Percentiles rank a stretch among this genome's conserved stretches.
These are phyloP conservation scores for Amanita rubescens DNA, from an alignment of 768 basidiomycete genomes.

Conservation along the genomic window DNA sequence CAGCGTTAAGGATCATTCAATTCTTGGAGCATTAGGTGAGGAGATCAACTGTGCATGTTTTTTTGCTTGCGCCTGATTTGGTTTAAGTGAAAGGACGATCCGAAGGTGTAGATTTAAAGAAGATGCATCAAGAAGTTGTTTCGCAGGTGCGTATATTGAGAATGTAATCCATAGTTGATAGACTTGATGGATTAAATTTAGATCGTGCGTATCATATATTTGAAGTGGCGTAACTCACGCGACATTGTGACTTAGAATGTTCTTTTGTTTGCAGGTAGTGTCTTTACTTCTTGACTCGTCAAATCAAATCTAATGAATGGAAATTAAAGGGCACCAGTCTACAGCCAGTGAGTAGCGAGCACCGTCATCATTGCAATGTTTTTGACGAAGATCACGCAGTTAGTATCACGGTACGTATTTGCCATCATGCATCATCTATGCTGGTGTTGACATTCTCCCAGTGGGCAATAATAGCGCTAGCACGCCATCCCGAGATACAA, in stretches of 20 bases:
- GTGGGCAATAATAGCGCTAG: conserved; percentile 19
- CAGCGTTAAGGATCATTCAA: background rate
- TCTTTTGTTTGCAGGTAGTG: background rate
- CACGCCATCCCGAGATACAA: conserved; percentile 15
- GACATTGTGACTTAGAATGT: background rate
- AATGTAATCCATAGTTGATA: background rate
- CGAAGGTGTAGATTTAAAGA: background rate
- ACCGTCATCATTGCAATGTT: background rate
- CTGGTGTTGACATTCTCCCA: background rate
- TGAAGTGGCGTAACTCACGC: background rate
- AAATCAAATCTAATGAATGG: background rate
- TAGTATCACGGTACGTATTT: background rate
- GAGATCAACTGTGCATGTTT: background rate
- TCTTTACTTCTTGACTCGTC: background rate
- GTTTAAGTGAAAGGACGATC: background rate
- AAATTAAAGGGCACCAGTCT: background rate
- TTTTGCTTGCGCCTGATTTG: background rate
- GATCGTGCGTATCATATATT: background rate
- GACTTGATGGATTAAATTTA: background rate
- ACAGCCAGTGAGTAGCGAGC: conserved; percentile 24
- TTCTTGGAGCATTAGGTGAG: background rate
- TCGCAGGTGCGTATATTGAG: background rate
- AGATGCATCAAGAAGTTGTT: background rate
- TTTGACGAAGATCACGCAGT: background rate
- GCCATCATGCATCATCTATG: background rate